phyloP scores from a whole-genome alignment of 306 rosid genomes.

The Prosopis cineraria region DNA sequence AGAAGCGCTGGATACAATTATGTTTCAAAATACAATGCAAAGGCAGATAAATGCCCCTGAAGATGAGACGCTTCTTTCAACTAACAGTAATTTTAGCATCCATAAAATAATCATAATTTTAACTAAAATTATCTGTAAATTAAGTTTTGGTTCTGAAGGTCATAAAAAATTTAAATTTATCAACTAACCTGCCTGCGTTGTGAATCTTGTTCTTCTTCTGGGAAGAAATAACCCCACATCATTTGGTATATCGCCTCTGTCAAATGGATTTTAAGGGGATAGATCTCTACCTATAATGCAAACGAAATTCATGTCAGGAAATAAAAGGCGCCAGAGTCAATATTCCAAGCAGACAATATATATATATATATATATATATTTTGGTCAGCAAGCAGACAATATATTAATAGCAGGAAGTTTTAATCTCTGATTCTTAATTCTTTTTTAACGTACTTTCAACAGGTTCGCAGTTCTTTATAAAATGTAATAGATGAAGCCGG shows the following conservation, averaged over 20 bases:
- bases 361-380: too few species aligned
- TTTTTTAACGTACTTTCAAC: not conserved
- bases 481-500: not conserved
- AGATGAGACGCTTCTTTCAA: not conserved
- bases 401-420: not conserved
- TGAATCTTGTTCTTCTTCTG: constrained; percentile 84
- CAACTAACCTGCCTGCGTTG: constrained; percentile 83
- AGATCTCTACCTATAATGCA: constrained; percentile 70
- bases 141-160: constrained; percentile 12
- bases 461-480: not conserved
- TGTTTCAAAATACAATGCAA: not conserved
- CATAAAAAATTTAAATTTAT: constrained; percentile 15
- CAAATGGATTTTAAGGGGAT: constrained; percentile 96
- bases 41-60: not conserved
- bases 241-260: constrained; percentile 88
- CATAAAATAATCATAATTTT: constrained; percentile 19
- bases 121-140: constrained; percentile 28
- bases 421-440: not conserved
- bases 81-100: not conserved
- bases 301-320: constrained; percentile 40
- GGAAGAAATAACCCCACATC: constrained; percentile 98
- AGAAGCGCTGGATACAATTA: not conserved
- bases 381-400: constrained; percentile 22
- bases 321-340: constrained; percentile 22
- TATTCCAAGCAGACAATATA: constrained; percentile 23